Evolutionary conservation across 305 asterid genomes (phyloP).

Genomic region (Fraxinus floribunda): DNA sequence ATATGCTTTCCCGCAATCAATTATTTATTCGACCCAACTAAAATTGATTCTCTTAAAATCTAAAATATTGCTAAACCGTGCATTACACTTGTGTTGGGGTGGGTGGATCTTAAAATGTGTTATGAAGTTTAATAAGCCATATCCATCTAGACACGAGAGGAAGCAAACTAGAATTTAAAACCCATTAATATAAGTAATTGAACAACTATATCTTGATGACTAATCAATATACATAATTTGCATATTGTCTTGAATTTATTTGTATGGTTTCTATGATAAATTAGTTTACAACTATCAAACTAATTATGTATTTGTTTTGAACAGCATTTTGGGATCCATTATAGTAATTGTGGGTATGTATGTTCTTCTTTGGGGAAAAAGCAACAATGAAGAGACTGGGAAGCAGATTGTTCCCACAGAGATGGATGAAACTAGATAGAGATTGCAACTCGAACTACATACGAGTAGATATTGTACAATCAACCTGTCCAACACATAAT

Average conservation of each 20-base stretch:
- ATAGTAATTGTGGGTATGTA: conserved; percentile 67
- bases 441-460: background rate
- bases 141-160: background rate
- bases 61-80: background rate
- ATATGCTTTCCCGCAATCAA: background rate
- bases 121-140: background rate
- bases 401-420: conserved; percentile 26
- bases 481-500: background rate
- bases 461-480: background rate
- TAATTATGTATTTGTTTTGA: conserved; percentile 9
- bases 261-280: background rate
- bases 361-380: conserved; percentile 78
- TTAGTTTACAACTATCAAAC: background rate
- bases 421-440: conserved; percentile 5
- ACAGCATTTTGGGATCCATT: conserved; percentile 71
- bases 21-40: background rate
- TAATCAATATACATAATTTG: background rate
- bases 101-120: background rate
- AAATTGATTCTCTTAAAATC: background rate
- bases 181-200: background rate
- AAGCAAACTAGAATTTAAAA: background rate
- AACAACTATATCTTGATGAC: background rate
- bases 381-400: conserved; percentile 33
- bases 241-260: background rate
- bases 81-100: background rate